A percentile compares a stretch with the other conserved stretches of the same genome.
phyloP scores from a whole-genome alignment of 1,284 basidiomycete species.

The Termitomyces sp. region DNA sequence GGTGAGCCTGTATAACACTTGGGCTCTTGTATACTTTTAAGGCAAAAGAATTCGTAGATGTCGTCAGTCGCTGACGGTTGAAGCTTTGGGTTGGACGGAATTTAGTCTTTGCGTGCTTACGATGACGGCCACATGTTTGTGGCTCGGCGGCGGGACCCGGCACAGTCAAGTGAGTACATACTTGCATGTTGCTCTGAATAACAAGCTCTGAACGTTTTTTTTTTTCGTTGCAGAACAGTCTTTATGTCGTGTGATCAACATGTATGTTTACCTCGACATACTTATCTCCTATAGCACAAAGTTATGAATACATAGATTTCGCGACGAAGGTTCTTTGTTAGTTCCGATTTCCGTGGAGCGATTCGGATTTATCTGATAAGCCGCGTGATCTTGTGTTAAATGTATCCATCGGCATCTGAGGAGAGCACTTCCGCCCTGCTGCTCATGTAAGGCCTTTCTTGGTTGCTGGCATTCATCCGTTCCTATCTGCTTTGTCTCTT shows the following conservation, averaged over 20 bases:
- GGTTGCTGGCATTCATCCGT: background rate
- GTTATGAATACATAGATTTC: background rate
- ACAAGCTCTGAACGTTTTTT: background rate
- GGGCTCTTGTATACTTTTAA: background rate
- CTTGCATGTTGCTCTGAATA: background rate
- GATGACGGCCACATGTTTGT: slow-evolving; percentile 53
- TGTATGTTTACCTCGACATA: background rate
- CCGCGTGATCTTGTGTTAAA: background rate
- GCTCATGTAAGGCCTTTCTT: slow-evolving; percentile 11
- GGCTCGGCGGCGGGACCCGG: slow-evolving; percentile 47
- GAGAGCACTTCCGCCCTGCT: background rate
- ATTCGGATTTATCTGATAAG: slow-evolving; percentile 10
- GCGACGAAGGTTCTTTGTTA: no score
- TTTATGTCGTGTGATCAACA: slow-evolving; percentile 9
- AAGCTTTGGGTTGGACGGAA: slow-evolving; percentile 71
- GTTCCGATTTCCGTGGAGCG: background rate
- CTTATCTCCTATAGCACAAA: no score
- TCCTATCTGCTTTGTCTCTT: background rate
- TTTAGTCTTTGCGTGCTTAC: slow-evolving; percentile 63
- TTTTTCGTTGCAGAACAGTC: background rate
- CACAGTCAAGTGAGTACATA: slow-evolving; percentile 41
- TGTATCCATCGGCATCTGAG: background rate
- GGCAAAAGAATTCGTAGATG: slow-evolving; percentile 40
- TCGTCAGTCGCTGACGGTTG: slow-evolving; percentile 64
- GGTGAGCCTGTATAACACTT: slow-evolving; percentile 28